Base-by-base conservation (phyloP, 2,329 filamentous ascomycete species). In the Colletotrichum caudatum region DNA sequence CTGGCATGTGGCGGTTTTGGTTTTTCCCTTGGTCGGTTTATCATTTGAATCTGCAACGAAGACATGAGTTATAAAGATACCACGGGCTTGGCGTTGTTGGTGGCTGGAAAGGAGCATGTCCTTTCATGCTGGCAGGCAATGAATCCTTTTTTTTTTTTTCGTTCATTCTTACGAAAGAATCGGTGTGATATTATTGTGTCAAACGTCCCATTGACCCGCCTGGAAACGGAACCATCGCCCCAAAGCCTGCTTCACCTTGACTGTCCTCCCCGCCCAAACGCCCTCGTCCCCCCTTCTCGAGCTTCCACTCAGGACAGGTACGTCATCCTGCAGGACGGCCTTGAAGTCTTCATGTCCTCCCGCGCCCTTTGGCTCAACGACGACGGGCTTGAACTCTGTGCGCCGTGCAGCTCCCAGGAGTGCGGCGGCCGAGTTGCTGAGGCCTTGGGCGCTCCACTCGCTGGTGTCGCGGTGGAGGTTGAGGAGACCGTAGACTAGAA, bases 361-460 rank as follows among this genome's bases (percentile, higher is more conserved):
- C 61, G 76, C 29, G 64, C 72, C 57, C 51, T 75, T 78, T 3
- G 85, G 83, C 76, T 91, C 89, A 3, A 87, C 74, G 9, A 90
- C 69, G 3, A 86, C 80, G 5, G 86, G 81, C 26, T 76, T 79
- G 73, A 88, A 84, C 0, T 78, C 79, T 8, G 80, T 78, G 23
- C 85, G 82, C 46, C 77, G 76, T 0, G 90, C 90, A 2, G 88
- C 85, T 69, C 94, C 92, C 11, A 93, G 86, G 1, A 93, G 80
- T 0, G 84, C 81, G 2, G 92, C 86, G n/a, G 90, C 84, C 1
- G 90, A 91, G 69, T 86, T 85, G 26, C 88, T 86, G 16, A 95
- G 79, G 0, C 92, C 93, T 80, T 94, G 93, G 0, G 90, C 92
- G 62, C 91, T 94, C 88, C 92, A 94, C 71, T 93, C 91, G 73